These are phyloP conservation scores for Cinnamomum chago DNA, from an alignment of 164 flowering plant species.

Conservation along the genomic window DNA sequence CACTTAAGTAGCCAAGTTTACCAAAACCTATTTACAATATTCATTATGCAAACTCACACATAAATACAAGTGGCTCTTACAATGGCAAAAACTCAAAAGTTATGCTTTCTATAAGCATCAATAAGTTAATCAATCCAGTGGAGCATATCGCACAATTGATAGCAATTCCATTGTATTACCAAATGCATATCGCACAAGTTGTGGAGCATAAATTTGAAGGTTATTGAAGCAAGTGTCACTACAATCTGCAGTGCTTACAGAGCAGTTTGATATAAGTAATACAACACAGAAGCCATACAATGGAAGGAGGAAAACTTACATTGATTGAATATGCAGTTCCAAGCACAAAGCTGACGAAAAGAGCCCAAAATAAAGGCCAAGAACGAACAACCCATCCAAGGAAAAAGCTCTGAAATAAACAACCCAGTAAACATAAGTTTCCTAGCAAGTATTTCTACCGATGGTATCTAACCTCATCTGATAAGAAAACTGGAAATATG, in stretches of 20 bases:
- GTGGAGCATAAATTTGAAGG: neutral
- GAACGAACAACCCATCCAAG: slow-evolving; percentile 68
- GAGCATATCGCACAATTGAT: too few relatives aligned
- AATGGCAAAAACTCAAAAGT: too few relatives aligned
- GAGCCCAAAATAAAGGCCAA: slow-evolving; percentile 87
- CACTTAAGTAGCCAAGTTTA: too few relatives aligned
- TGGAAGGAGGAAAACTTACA: slow-evolving; percentile 42
- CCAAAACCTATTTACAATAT: neutral
- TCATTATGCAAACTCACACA: neutral
- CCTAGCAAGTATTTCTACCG: neutral
- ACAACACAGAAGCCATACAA: neutral
- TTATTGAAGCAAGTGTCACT: neutral
- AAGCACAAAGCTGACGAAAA: slow-evolving; percentile 72
- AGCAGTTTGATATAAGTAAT: neutral
- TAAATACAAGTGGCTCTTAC: neutral
- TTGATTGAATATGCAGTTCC: slow-evolving; percentile 95
- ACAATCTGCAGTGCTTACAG: neutral
- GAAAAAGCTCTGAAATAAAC: slow-evolving; percentile 62
- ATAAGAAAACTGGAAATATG: neutral
- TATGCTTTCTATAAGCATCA: too few relatives aligned
- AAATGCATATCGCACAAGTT: neutral
- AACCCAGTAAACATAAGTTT: neutral
- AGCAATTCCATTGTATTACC: neutral
- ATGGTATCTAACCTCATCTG: neutral
- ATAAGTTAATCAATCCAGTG: too few relatives aligned